These are phyloP conservation scores for Colletotrichum lindemuthianum DNA, from an alignment of 2,329 filamentous ascomycete genomes.

Conservation along the genomic window DNA sequence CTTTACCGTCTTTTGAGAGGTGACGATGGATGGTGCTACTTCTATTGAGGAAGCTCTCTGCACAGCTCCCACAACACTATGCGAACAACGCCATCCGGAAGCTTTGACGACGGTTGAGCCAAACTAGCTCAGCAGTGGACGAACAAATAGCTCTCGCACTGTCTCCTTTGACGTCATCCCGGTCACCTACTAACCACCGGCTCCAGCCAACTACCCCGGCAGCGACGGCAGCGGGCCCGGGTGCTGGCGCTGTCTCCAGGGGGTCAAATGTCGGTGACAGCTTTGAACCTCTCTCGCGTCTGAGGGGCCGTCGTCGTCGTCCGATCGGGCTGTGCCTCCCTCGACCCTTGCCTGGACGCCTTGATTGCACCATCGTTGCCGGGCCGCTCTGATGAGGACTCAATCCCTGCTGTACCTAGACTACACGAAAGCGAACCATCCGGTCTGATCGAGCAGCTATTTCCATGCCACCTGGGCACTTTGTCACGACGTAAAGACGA, in stretches of 20 bases:
- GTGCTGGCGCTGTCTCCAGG: slow-evolving; percentile 13
- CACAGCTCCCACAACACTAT: too few relatives aligned
- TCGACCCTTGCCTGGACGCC: slow-evolving; percentile 1
- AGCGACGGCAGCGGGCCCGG: neutral
- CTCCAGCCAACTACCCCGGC: too few relatives aligned
- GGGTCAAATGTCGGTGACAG: slow-evolving; percentile 30
- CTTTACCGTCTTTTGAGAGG: neutral
- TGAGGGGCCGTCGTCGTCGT: neutral
- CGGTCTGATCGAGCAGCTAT: too few relatives aligned
- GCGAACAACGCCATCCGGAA: too few relatives aligned
- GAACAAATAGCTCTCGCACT: neutral
- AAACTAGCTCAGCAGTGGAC: neutral
- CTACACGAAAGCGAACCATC: neutral
- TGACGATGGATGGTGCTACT: neutral
- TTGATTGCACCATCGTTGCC: slow-evolving; percentile 9
- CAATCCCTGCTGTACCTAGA: slow-evolving; percentile 1
- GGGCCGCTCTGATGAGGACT: slow-evolving; percentile 21
- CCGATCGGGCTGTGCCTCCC: slow-evolving; percentile 3
- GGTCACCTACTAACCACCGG: neutral
- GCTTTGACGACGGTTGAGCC: too few relatives aligned
- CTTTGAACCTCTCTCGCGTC: neutral
- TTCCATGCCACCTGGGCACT: neutral
- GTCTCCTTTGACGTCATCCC: slow-evolving; percentile 26
- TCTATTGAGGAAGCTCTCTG: too few relatives aligned
- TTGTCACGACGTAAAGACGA: neutral